Evolutionary conservation across 331 rosid species (phyloP), one percentile per base, ranked within the genome.

Genomic region (Phaseolus coccineus): DNA sequence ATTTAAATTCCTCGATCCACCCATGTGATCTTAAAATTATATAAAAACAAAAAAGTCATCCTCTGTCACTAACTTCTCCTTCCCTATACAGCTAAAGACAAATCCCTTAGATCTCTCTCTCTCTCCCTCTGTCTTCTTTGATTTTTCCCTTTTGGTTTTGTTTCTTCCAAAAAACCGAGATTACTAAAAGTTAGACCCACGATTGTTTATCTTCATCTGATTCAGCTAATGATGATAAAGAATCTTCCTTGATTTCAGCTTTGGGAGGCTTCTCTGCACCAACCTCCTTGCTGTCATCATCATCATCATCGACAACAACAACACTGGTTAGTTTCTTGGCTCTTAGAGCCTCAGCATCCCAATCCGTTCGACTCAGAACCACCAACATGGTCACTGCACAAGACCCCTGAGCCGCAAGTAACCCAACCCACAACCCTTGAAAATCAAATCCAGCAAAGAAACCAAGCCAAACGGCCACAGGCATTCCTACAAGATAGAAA

Each of bases 401-500:
- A 11, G 91, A 83, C 1, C 87, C 94, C 66, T 96, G 96, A 14
- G 99, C 98, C 0, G 88, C 99, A 80, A 96, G 68, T 1, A 96
- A 89, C 2, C 97, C 98, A 14, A 91, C 40, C 99, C 99, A 96
- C 14, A 96, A 65, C 1, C 99, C 99, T 83, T 52, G 71, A 73
- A 96, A 96, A 77, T 93, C 99, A 31, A 90, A 86, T 48, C 90
- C 91, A 6, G 81, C 84, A 69, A 76, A 88, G 81, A 91, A 96
- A 11, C 87, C 86, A 57, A 91, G 61, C 74, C 85, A 88, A 78
- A 93, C 74, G 1, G 99, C 94, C 84, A 91, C 90, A 5, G 99
- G 99, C 97, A 84, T 91, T 78, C 99, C 99, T 28, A 96, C 96
- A 19, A 91, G 72, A 73, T 96, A 96, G 81, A 96, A 96, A 77